Conservation (phyloP, 192 early-diverging fungal genomes). For the Coemansia sp. region DNA sequence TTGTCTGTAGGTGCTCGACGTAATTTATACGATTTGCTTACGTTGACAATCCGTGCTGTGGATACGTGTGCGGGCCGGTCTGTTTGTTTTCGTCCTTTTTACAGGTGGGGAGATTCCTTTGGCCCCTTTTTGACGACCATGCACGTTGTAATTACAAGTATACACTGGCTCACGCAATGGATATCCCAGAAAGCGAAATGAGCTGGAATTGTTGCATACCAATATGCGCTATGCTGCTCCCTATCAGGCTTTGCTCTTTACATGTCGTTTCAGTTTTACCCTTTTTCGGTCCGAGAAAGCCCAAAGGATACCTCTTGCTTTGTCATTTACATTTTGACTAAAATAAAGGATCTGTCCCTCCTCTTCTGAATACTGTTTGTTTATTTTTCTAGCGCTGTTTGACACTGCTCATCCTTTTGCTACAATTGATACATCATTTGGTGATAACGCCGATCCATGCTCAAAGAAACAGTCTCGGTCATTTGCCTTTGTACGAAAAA, state of each 20-base stretch:
- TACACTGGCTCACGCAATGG: neutral
- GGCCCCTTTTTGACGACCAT: neutral
- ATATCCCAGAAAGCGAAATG: neutral
- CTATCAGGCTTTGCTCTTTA: neutral
- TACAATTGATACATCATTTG: no score
- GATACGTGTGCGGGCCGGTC: neutral
- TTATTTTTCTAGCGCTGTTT: no score
- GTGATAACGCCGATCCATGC: no score
- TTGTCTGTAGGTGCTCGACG: neutral
- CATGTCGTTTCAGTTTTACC: neutral
- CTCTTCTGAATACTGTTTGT: no score
- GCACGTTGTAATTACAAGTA: neutral
- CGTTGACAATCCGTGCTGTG: neutral
- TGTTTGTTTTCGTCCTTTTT: neutral
- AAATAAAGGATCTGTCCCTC: no score
- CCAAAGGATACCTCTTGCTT: neutral
- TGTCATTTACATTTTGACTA: neutral
- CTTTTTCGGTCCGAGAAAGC: neutral
- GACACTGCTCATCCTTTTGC: no score
- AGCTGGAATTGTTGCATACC: neutral
- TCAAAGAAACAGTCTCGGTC: no score
- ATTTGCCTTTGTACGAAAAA: no score
- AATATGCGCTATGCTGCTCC: neutral
- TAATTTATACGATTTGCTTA: slow-evolving; percentile 1
- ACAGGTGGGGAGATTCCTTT: neutral